These are phyloP conservation scores for Corylus avellana DNA, from an alignment of 306 rosid genomes.

Conservation along the genomic window DNA sequence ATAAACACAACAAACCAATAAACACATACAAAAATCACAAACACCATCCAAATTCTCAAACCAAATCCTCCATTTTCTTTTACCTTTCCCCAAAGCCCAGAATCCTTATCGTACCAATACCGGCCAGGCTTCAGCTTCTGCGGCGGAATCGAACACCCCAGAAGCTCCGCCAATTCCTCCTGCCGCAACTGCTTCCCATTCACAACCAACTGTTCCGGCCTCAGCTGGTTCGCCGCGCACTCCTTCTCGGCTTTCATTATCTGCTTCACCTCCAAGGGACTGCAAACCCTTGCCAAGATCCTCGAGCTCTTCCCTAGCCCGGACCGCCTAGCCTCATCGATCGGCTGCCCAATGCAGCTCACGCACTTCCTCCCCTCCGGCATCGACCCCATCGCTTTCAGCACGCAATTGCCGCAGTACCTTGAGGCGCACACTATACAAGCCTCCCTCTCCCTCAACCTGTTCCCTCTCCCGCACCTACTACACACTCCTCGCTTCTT, in stretches of 20 bases:
- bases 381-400: constrained; percentile 96
- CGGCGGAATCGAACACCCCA: constrained; percentile 71
- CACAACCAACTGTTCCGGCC: constrained; percentile 82
- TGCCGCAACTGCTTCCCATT: constrained; percentile 72
- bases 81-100: constrained; percentile 96
- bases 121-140: constrained; percentile 83
- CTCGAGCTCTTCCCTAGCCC: constrained; percentile 72
- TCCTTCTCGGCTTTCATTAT: constrained; percentile 87
- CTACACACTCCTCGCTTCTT: constrained; percentile 60
- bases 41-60: background rate
- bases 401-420: constrained; percentile 71
- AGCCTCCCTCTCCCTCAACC: constrained; percentile 77
- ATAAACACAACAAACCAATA: constrained; percentile 10
- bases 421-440: constrained; percentile 79
- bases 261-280: constrained; percentile 85
- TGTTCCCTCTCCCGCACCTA: constrained; percentile 68
- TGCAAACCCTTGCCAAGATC: constrained; percentile 68
- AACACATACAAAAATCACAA: background rate
- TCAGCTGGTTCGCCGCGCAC: constrained; percentile 76
- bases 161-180: constrained; percentile 79
- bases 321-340: constrained; percentile 68
- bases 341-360: constrained; percentile 74
- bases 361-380: constrained; percentile 93
- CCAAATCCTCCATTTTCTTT: constrained; percentile 18
- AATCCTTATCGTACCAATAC: constrained; percentile 95